Conservation (phyloP, 2,329 filamentous ascomycete genomes). For the Penicillium crustosum region DNA sequence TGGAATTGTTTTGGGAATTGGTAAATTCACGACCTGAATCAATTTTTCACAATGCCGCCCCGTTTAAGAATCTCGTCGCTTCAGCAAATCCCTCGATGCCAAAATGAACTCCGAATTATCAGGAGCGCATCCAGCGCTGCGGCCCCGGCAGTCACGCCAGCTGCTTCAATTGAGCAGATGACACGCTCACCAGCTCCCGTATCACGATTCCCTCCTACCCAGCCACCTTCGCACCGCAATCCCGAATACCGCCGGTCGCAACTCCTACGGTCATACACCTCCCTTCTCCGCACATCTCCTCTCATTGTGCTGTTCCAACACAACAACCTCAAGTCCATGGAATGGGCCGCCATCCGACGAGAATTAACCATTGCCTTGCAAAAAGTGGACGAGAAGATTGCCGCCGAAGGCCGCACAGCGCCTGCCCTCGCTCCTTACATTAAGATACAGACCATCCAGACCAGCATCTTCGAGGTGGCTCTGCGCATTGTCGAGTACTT, state of each 20-base stretch:
- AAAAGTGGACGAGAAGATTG: constrained; percentile 67
- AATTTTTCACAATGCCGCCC: constrained; percentile 51
- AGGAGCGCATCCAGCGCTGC: constrained; percentile 46
- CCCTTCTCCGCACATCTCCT: constrained; percentile 79
- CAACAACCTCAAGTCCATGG: constrained; percentile 71
- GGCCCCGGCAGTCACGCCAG: constrained; percentile 52
- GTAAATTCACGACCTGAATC: constrained; percentile 2
- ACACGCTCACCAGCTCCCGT: constrained; percentile 47
- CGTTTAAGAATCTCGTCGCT: constrained; percentile 48
- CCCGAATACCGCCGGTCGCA: constrained; percentile 89
- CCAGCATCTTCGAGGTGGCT: constrained; percentile 83
- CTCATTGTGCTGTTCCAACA: constrained; percentile 84
- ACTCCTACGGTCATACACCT: constrained; percentile 81
- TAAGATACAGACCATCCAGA: constrained; percentile 81
- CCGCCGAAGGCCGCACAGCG: constrained; percentile 52
- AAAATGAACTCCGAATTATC: constrained; percentile 40
- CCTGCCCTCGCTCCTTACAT: constrained; percentile 58
- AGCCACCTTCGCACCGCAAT: constrained; percentile 84
- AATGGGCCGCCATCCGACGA: constrained; percentile 71
- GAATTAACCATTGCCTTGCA: constrained; percentile 63
- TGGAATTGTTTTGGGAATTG: constrained; percentile 4
- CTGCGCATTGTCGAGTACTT: constrained; percentile 85
- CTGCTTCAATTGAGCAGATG: constrained; percentile 53
- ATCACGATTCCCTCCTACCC: constrained; percentile 59
- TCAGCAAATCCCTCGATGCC: constrained; percentile 39